Evolutionary conservation across 2,329 filamentous ascomycete species (phyloP).

Genomic region (Fusarium xyrophilum): DNA sequence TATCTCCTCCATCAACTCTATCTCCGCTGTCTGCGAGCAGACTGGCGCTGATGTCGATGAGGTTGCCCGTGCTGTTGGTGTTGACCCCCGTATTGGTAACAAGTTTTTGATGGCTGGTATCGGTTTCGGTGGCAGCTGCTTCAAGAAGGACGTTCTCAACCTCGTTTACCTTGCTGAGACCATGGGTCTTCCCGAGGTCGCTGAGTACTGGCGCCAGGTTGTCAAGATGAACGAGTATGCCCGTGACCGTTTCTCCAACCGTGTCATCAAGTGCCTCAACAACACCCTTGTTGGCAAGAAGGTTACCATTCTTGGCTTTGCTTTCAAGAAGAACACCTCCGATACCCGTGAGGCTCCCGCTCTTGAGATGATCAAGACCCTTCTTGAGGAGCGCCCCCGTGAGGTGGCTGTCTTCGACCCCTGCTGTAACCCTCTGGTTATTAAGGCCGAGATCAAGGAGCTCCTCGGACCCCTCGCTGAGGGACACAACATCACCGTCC

Average conservation of each 20-base stretch:
- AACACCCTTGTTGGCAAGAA: slow-evolving; percentile 75
- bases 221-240: slow-evolving; percentile 80
- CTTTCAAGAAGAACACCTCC: slow-evolving; percentile 81
- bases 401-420: slow-evolving; percentile 75
- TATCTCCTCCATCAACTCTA: slow-evolving; percentile 81
- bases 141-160: slow-evolving; percentile 80
- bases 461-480: slow-evolving; percentile 51
- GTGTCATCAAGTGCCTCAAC: slow-evolving; percentile 71
- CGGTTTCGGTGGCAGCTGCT: slow-evolving; percentile 82
- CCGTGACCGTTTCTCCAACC: slow-evolving; percentile 70
- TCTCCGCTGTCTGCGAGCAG: slow-evolving; percentile 80
- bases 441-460: slow-evolving; percentile 58
- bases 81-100: slow-evolving; percentile 74
- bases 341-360: slow-evolving; percentile 77
- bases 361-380: slow-evolving; percentile 69
- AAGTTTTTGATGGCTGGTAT: slow-evolving; percentile 77
- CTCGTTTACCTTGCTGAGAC: slow-evolving; percentile 76
- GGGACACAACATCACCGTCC: slow-evolving; percentile 55
- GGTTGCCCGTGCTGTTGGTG: slow-evolving; percentile 70
- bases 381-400: slow-evolving; percentile 68
- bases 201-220: slow-evolving; percentile 77
- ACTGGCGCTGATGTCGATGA: slow-evolving; percentile 79
- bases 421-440: slow-evolving; percentile 59
- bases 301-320: slow-evolving; percentile 74
- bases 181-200: slow-evolving; percentile 73